phyloP scores from a whole-genome alignment of 768 basidiomycete species.

The Russula lepida region DNA sequence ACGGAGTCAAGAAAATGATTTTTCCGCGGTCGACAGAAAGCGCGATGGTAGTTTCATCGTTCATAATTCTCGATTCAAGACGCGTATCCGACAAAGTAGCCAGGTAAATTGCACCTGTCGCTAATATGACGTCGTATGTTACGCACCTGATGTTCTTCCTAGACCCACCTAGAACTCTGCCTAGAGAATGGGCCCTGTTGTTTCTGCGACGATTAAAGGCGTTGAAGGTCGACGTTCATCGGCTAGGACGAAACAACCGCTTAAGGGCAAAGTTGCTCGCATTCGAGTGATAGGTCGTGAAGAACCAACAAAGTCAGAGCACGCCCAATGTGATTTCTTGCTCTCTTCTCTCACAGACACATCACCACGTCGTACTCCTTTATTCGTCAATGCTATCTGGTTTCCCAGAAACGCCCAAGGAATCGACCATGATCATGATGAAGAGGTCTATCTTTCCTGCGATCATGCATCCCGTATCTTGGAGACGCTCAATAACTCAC shows the following conservation, averaged over 20 bases:
- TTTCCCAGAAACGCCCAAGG: not conserved
- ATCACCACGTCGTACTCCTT: not conserved
- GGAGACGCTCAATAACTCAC: conserved; percentile 2
- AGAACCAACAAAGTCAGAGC: conserved; percentile 1
- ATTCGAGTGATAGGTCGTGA: conserved; percentile 12
- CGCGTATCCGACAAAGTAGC: not conserved
- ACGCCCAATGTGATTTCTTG: conserved; percentile 6
- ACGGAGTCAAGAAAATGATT: conserved; percentile 4
- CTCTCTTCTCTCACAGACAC: not conserved
- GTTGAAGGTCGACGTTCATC: not conserved
- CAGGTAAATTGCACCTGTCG: not conserved
- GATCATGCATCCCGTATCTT: not conserved
- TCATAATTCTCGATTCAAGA: conserved; percentile 9
- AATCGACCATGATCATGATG: not conserved
- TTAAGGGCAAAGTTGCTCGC: not conserved
- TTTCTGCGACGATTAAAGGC: not conserved
- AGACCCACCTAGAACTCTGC: not conserved
- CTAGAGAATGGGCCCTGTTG: not conserved
- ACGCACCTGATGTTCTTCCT: not conserved
- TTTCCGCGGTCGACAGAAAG: not conserved
- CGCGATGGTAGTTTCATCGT: not conserved
- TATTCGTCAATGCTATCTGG: conserved; percentile 10
- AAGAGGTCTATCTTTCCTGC: not conserved
- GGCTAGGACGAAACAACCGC: not conserved
- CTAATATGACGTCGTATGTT: too few species aligned